Base-by-base conservation (phyloP, 768 basidiomycete species). In the Omphalotus guepiniiformis region DNA sequence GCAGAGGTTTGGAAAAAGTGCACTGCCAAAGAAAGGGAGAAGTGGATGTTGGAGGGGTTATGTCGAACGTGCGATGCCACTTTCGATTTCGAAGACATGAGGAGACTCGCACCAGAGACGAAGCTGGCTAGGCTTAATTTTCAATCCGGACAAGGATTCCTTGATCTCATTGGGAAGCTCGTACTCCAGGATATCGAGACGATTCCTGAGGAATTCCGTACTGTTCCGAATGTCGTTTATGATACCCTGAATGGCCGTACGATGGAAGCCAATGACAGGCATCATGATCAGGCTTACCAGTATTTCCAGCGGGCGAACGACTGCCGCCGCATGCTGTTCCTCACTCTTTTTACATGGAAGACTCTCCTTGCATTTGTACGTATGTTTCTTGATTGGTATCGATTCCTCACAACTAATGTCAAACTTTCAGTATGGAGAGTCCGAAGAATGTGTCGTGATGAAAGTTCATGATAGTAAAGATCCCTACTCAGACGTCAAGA, bases 1-100 rank as follows among this genome's bases (percentile, higher is more conserved):
- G 55, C 49, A 38, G 11, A 43, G 2, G 36, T 50, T 3, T 57
- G 55, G 53, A 56, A 37, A 8, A 44, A 39, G 21, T 56, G 48
- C 27, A 50, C 50, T 4, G 32, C 21, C 7, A 40, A 49, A 16
- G 39, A 57, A 34, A 53, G 55, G 25, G 55, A 57, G 21, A 49
- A 50, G n/a, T 50, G 49, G 39, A 50, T 54, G 19, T 15, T 57
- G 11, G 55, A 52, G 36, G 55, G 55, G 21, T 51, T 56, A 13
- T 38, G 46, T 2, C 42, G 55, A 13, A 45, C 53, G n/a, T 56
- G 55, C n/a, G 27, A 47, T 6, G 55, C 55, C 11, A 51, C 48
- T 12, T 53, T 48, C 1, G 53, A 54, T 34, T 56, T 56, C 30
- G 53, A 52, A 41, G 48, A 27, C 5, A 46, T 37, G 7, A 28